Percentiles rank a stretch among this genome's conserved stretches.
Evolutionary conservation across 2,329 filamentous ascomycete genomes (phyloP).

Genomic region (Phyllosticta capitalensis): DNA sequence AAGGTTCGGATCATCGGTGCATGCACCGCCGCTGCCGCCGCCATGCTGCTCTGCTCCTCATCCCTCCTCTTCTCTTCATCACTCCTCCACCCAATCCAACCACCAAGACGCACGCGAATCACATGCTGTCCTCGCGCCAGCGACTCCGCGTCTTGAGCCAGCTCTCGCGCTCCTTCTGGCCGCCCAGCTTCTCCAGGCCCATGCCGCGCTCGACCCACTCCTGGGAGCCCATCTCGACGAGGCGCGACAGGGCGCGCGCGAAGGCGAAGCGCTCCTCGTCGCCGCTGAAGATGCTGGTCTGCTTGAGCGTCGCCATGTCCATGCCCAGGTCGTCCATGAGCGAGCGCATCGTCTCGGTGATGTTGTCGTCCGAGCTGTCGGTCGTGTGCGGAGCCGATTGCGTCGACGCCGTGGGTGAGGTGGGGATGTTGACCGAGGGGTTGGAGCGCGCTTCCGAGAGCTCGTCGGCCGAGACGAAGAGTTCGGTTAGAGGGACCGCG

Average conservation of each 20-base stretch:
- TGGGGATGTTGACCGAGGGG: conserved; percentile 19
- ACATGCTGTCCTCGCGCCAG: conserved; percentile 43
- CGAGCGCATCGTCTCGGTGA: conserved; percentile 63
- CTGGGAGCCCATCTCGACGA: conserved; percentile 87
- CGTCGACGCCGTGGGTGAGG: conserved; percentile 21
- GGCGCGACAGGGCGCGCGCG: conserved; percentile 70
- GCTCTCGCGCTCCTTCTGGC: conserved; percentile 54
- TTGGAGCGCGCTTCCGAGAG: conserved; percentile 31
- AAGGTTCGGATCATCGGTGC: too few relatives aligned
- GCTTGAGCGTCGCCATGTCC: conserved; percentile 76
- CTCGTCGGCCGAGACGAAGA: conserved; percentile 26
- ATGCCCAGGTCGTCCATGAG: conserved; percentile 83
- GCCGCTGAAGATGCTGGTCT: conserved; percentile 77
- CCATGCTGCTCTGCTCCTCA: too few relatives aligned
- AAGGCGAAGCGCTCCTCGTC: conserved; percentile 97
- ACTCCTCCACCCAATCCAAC: not conserved
- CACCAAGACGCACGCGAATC: too few relatives aligned
- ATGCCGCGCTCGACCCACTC: conserved; percentile 85
- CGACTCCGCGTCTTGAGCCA: conserved; percentile 57
- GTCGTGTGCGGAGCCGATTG: conserved; percentile 13
- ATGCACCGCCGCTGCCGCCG: too few relatives aligned
- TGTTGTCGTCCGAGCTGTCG: conserved; percentile 35
- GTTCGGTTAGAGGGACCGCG: conserved; percentile 61
- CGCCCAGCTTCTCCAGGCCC: conserved; percentile 53
- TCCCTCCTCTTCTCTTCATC: not conserved